phyloP scores from a whole-genome alignment of 164 flowering plant genomes.

The Chimonanthus praecox region DNA sequence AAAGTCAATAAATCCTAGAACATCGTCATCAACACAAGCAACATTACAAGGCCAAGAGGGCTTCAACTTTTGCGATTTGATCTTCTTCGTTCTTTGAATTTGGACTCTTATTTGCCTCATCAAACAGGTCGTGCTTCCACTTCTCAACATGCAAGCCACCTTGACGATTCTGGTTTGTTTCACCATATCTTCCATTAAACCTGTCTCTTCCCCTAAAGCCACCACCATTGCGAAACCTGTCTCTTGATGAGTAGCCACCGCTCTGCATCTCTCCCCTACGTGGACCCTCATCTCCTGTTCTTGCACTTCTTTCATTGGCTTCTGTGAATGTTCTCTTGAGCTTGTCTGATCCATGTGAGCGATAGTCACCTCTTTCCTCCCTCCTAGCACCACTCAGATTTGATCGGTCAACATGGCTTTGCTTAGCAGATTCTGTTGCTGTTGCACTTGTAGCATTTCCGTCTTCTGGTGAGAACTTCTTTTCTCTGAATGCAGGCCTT shows the following conservation, averaged over 20 bases:
- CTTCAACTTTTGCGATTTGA: constrained; percentile 88
- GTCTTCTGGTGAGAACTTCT: constrained; percentile 43
- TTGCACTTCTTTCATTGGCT: constrained; percentile 4
- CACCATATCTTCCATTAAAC: constrained; percentile 38
- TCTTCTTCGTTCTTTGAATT: constrained; percentile 78
- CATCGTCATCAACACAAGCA: not conserved
- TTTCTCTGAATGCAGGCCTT: constrained; percentile 88
- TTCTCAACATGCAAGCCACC: constrained; percentile 48
- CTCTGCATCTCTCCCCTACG: constrained; percentile 31
- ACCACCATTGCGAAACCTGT: constrained; percentile 36
- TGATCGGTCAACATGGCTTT: constrained; percentile 3
- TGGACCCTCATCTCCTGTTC: constrained; percentile 22
- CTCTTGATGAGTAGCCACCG: constrained; percentile 32
- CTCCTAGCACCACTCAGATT: not conserved
- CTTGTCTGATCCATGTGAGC: constrained; percentile 27
- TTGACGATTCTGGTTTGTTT: constrained; percentile 24
- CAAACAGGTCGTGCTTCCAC: constrained; percentile 92
- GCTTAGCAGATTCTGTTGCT: constrained; percentile 22
- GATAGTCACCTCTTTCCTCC: constrained; percentile 7
- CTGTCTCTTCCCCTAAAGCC: constrained; percentile 49
- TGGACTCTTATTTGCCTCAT: constrained; percentile 71
- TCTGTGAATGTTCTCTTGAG: constrained; percentile 28
- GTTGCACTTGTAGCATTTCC: constrained; percentile 27
- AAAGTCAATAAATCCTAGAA: not conserved
- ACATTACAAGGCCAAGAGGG: constrained; percentile 53